Base-by-base conservation (phyloP, 2,329 filamentous ascomycete species). In the Fusarium globosum region DNA sequence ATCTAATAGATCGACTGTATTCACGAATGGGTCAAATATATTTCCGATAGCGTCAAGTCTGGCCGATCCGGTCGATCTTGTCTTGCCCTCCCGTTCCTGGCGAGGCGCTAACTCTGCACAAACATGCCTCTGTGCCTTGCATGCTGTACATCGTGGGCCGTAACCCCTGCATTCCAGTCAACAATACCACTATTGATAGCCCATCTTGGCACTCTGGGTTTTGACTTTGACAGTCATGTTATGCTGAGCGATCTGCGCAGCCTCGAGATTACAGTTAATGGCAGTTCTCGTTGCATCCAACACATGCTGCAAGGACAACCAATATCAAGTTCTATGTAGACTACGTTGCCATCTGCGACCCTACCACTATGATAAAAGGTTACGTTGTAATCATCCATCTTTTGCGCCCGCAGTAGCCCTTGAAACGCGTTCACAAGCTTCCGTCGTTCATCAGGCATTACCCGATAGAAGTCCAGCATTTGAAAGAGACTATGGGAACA, bases 81-180 rank as follows among this genome's bases (percentile, higher is more conserved):
- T 43, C 35, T 48, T 23, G 28, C 42, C 45, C 49, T 69, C 51
- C 45, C 46, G 67, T 69, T 69, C 65, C 67, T 65, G 65, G 46
- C 23, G 28, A 64, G 43, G 36, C 59, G 45, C 67, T 69, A 69
- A 43, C 20, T n/a, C 45, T 21, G 30, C 11, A 26, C 16, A 65
- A 42, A 18, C 43, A 65, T 69, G 59, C 18, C 41, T 41, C 43
- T 42, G 59, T 69, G 36, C 66, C 65, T 69, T 53, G 26, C 43
- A 58, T 55, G 23, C 28, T 51, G 28, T 33, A 23, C 21, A 51
- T 33, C 48, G 7, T 26, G 18, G 33, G 18, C 23, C n/a, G 30
- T 33, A 45, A 36, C 43, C 43, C 58, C 33, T 55, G 18, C 65
- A 69, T 69, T 69, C 66, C 66, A 65, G 48, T 28, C 45, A 49